Base-by-base conservation (phyloP, 441 rosid species). In the Hura crepitans region DNA sequence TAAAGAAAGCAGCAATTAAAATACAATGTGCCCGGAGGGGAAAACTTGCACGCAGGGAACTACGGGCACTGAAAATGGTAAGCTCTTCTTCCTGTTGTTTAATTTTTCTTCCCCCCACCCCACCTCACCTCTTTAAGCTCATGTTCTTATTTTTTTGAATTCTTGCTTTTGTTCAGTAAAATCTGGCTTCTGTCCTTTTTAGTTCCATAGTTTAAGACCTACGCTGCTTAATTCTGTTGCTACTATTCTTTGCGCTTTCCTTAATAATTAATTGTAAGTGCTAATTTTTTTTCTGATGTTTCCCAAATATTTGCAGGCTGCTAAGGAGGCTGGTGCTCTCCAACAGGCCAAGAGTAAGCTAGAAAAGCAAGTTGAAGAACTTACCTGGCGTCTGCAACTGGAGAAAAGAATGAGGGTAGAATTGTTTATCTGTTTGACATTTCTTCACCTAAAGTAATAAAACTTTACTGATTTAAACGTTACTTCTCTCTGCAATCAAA, bases 271-370 rank as follows among this genome's bases (percentile, higher is more conserved):
- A 33, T 67, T 65, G 15, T 66, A 60, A 20, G 22, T 39, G 28
- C 72, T 56, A 57, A 33, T 22, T 42, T 55, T 56, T 51, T 47
- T 42, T 35, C 45, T 74, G 58, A 50, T 73, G 43, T 37, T 75
- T 68, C 63, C 27, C 63, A 47, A 65, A 49, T 74, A 61, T 61
- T 54, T 71, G 65, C 79, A 92, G 97, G 93, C 97, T 81, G 96
- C 99, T 65, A 89, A 82, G 82, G 95, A 95, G 82, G 84, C 97
- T 79, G 95, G 94, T 79, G 97, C 92, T 67, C 97, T 92, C 61
- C 96, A 92, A 84, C 98, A 83, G 75, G 98, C 99, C 73, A 92
- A 89, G 80, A 81, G 65, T 75, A 87, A 84, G 84, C 80, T 95
- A 73, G 99, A 90, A 85, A 83, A 90, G 81, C 81, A 95, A 85